Evolutionary conservation across 352 stramenopile genomes (phyloP).

Genomic region (Nothophytophthora sp.): DNA sequence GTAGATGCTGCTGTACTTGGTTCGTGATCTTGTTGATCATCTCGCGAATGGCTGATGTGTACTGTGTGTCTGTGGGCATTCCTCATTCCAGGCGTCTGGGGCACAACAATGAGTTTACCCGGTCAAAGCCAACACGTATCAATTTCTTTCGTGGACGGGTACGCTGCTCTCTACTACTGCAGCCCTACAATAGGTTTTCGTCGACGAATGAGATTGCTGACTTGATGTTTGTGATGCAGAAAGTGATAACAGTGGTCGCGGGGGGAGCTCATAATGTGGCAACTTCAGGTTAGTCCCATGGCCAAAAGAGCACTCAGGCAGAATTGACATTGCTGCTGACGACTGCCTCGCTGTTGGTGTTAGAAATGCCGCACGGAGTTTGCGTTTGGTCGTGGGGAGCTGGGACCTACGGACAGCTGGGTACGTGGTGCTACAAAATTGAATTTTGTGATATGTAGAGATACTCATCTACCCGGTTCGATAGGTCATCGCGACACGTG

Average conservation of each 20-base stretch:
- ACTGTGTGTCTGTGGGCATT: neutral
- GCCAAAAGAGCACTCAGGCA: neutral
- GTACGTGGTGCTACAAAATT: conserved; percentile 19
- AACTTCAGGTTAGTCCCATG: conserved; percentile 45
- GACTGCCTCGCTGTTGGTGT: neutral
- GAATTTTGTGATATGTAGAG: neutral
- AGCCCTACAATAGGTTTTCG: neutral
- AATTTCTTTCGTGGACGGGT: conserved; percentile 73
- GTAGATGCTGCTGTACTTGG: conserved; percentile 28
- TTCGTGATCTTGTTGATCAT: neutral
- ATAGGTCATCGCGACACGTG: conserved; percentile 77
- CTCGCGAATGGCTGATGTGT: neutral
- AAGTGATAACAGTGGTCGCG: conserved; percentile 59
- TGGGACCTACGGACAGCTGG: conserved; percentile 66
- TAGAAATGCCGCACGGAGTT: conserved; percentile 56
- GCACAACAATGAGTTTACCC: conserved; percentile 55
- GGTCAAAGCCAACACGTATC: conserved; percentile 65
- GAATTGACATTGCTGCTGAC: neutral
- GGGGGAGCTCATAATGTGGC: conserved; percentile 73
- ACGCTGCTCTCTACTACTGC: neutral
- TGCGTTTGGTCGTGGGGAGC: conserved; percentile 78
- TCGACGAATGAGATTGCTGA: conserved; percentile 1
- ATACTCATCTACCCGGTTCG: no score
- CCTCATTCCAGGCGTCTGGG: conserved; percentile 49
- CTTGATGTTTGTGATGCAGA: conserved; percentile 38